A percentile compares a stretch with the other conserved stretches of the same genome.
These are phyloP conservation scores for Micractinium conductrix DNA, from an alignment of 139 green algal genomes.

Conservation along the genomic window DNA sequence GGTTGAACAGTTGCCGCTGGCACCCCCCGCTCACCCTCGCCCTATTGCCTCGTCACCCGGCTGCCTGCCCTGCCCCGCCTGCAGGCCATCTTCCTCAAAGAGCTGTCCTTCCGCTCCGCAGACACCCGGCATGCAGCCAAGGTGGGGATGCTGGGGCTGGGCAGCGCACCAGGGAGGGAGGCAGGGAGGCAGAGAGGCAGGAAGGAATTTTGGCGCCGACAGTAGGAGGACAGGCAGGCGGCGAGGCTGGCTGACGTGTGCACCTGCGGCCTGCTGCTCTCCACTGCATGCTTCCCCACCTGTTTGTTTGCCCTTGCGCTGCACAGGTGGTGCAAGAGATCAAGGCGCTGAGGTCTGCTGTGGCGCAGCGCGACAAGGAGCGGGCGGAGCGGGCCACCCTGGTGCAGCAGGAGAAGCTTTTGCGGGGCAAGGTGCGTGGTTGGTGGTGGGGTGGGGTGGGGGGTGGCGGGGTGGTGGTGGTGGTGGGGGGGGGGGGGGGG, in stretches of 20 bases:
- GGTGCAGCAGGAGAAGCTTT: conserved; percentile 94
- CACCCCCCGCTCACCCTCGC: no score
- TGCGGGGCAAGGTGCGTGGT: conserved; percentile 73
- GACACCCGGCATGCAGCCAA: conserved; percentile 74
- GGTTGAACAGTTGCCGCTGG: no score
- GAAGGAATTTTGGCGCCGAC: no score
- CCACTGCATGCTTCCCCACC: no score
- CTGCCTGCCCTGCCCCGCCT: no score
- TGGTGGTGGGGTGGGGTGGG: conserved; percentile 8
- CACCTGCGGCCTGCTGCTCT: no score
- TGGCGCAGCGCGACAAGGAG: conserved; percentile 91
- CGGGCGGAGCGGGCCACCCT: conserved; percentile 92
- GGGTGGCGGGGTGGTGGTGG: background rate
- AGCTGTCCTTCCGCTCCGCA: conserved; percentile 90
- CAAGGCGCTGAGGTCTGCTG: conserved; percentile 84
- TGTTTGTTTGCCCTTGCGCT: background rate
- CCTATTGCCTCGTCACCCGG: no score
- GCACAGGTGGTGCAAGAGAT: conserved; percentile 86
- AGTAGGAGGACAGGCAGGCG: background rate
- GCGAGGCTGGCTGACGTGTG: no score
- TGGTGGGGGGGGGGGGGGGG: background rate
- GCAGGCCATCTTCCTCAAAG: conserved; percentile 86
- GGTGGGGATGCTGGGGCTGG: no score
- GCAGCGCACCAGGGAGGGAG: no score
- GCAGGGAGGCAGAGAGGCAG: no score